Conservation (phyloP, 2,329 filamentous ascomycete species). For the Phialophora verrucosa region DNA sequence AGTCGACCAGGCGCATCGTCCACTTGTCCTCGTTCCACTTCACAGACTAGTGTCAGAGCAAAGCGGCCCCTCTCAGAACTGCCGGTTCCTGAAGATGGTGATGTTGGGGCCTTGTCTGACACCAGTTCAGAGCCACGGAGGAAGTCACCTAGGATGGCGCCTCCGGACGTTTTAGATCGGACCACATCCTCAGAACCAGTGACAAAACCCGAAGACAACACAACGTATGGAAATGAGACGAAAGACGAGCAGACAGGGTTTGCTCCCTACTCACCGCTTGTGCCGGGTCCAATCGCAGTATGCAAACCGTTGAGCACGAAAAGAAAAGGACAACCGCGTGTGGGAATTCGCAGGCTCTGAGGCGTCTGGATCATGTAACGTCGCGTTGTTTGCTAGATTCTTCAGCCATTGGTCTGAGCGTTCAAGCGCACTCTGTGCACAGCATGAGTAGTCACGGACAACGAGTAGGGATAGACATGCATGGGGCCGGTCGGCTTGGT, state of each 20-base stretch:
- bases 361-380: background rate
- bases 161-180: constrained; percentile 14
- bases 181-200: background rate
- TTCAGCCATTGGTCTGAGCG: constrained; percentile 22
- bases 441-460: background rate
- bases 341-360: constrained; percentile 38
- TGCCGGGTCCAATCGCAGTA: constrained; percentile 11
- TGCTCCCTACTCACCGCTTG: constrained; percentile 4
- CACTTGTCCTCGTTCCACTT: constrained; percentile 24
- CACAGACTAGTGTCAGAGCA: constrained; percentile 44
- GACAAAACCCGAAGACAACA: constrained; percentile 4
- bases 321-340: constrained; percentile 28
- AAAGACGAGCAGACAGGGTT: background rate
- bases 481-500: background rate
- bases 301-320: constrained; percentile 29
- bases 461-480: background rate
- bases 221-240: background rate
- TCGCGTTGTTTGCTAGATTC: constrained; percentile 10
- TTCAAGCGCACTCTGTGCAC: constrained; percentile 22
- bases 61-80: constrained; percentile 54
- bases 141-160: constrained; percentile 47
- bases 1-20: constrained; percentile 47
- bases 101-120: background rate
- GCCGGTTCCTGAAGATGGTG: constrained; percentile 44
- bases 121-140: constrained; percentile 36